These are phyloP conservation scores for Acanthamoeba polyphaga DNA, from an alignment of 208 protist genomes.

Conservation along the genomic window DNA sequence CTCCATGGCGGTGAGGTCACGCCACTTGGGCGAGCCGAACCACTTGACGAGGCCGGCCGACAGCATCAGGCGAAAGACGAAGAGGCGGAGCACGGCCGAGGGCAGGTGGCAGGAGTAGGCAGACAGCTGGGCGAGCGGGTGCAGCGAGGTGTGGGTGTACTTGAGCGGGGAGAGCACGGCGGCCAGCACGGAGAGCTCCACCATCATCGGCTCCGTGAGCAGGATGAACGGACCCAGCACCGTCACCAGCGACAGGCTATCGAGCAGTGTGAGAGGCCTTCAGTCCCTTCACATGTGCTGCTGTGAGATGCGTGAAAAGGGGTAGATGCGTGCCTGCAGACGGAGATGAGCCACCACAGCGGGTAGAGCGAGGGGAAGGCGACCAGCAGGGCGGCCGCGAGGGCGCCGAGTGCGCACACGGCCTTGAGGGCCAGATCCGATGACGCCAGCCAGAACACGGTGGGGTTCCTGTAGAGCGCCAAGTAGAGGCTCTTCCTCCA, in stretches of 20 bases:
- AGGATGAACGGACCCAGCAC: conserved; percentile 46
- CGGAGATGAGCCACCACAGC: conserved; percentile 18
- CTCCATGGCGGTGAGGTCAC: conserved; percentile 37
- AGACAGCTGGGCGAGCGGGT: no score
- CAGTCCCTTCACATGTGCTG: no score
- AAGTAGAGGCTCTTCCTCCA: conserved; percentile 24
- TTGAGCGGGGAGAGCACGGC: conserved; percentile 35
- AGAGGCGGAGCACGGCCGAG: conserved; percentile 6
- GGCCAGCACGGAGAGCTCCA: conserved; percentile 31
- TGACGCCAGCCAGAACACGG: conserved; percentile 21
- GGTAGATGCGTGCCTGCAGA: conserved; percentile 31
- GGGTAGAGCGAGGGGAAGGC: neutral
- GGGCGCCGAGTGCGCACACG: neutral
- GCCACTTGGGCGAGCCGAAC: conserved; percentile 61
- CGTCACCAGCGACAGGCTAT: conserved; percentile 24
- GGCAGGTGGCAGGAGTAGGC: neutral
- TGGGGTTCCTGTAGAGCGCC: conserved; percentile 8
- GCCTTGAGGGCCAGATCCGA: conserved; percentile 9
- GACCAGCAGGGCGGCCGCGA: neutral
- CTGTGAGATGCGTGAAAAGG: no score
- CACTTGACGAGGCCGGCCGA: conserved; percentile 60
- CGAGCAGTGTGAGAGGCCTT: no score
- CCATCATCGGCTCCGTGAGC: conserved; percentile 69
- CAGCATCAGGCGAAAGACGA: conserved; percentile 46
- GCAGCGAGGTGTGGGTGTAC: neutral